Base-by-base conservation (phyloP, 371 early-diverging fungal species). In the Batrachochytrium dendrobatidis region DNA sequence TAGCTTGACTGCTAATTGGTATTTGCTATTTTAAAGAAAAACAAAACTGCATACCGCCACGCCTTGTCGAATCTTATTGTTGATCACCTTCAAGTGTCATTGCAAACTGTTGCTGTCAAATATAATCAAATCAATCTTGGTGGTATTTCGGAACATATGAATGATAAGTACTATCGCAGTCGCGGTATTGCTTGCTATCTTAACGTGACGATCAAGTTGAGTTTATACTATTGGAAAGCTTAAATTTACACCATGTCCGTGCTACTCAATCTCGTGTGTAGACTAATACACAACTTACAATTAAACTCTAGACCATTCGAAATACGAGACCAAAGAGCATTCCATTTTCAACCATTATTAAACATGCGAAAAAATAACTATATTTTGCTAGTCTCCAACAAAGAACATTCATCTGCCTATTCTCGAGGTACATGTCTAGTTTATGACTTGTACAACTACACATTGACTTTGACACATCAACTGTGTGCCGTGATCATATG, bases 391-490 rank as follows among this genome's bases (percentile, higher is more conserved):
- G 10, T 66, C 44, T 6, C 46, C 18, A 44, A 49, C 24, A 59
- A 60, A 39, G 63, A 63, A 51, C 57, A 56, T 50, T 34, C 55
- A 29, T 49, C 64, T 20, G 49, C 20, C 1, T 63, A 67, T 30
- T 60, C 58, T n/a, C 52, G 51, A 64, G 62, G 62, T 57, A 58
- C 20, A 10, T n/a, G 8, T 3, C 10, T n/a, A 0, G 22, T 12
- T 54, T 22, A 3, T 6, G 28, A 18, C 20, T 24, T 26, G 29
- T 0, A 34, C 4, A 1, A 18, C 15, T 20, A 18, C 53, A 20
- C 8, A 56, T 15, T n/a, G n/a, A n/a, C n/a, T n/a, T n/a, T n/a
- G n/a, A n/a, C n/a, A n/a, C n/a, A n/a, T n/a, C n/a, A n/a, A n/a
- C n/a, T n/a, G n/a, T n/a, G n/a, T n/a, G n/a, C 3, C 46, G 49